A percentile compares a stretch with the other conserved stretches of the same genome.
Conservation (phyloP, 1,284 basidiomycete genomes). For the Phaffia rhodozyma region DNA sequence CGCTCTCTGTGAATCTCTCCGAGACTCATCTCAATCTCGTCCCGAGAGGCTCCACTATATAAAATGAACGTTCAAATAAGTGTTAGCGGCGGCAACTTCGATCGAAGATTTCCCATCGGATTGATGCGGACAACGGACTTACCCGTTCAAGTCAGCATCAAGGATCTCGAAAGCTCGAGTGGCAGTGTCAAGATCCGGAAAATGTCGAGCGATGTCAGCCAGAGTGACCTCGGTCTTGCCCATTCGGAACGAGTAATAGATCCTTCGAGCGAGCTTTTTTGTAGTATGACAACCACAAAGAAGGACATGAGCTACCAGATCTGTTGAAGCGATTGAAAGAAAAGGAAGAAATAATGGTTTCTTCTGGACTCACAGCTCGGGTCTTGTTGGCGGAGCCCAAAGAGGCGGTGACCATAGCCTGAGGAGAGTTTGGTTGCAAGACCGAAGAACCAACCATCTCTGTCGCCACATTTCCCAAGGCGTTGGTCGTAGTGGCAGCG, state of each 20-base stretch:
- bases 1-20: conserved; percentile 73
- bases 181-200: conserved; percentile 55
- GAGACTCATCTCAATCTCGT: conserved; percentile 65
- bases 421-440: conserved; percentile 75
- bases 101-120: no score
- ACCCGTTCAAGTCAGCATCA: conserved; percentile 69
- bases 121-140: no score
- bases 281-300: neutral
- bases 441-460: conserved; percentile 51
- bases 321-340: neutral
- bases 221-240: conserved; percentile 48
- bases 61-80: no score
- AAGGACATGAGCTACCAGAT: neutral
- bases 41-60: conserved; percentile 47
- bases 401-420: conserved; percentile 66
- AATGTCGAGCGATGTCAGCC: conserved; percentile 61
- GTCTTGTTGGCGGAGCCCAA: conserved; percentile 71
- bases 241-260: conserved; percentile 71
- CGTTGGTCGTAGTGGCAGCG: conserved; percentile 63
- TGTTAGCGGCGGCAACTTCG: no score
- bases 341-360: conserved; percentile 7
- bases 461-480: conserved; percentile 52
- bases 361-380: conserved; percentile 44
- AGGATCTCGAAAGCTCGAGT: conserved; percentile 58
- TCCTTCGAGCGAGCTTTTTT: conserved; percentile 56